A percentile compares a stretch with the other conserved stretches of the same genome.
Conservation (phyloP, 2,329 filamentous ascomycete genomes). For the Fusarium sp. region DNA sequence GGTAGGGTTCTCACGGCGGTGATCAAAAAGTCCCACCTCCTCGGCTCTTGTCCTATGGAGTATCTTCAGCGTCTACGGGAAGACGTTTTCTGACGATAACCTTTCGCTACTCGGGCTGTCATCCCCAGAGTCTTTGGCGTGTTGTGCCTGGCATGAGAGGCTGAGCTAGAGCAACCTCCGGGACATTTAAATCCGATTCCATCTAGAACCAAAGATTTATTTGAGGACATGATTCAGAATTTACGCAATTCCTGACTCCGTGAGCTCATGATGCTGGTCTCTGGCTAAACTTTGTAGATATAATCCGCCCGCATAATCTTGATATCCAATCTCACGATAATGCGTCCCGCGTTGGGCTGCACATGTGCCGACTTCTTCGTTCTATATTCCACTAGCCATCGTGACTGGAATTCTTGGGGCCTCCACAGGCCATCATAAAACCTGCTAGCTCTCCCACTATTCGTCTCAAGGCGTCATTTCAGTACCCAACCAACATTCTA, state of each 20-base stretch:
- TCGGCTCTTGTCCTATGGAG: not conserved
- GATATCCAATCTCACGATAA: not conserved
- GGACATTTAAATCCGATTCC: not conserved
- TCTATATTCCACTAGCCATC: not conserved
- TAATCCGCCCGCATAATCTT: too few relatives aligned
- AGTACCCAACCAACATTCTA: constrained; percentile 1
- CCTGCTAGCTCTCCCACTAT: not conserved
- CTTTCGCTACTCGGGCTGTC: constrained; percentile 2
- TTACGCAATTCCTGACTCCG: not conserved
- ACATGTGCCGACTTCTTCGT: not conserved
- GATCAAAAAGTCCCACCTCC: not conserved
- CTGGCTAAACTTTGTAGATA: not conserved
- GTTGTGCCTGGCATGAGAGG: constrained; percentile 12
- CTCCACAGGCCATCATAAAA: not conserved
- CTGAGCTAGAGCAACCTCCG: not conserved
- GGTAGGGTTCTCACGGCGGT: not conserved
- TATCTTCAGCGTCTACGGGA: not conserved
- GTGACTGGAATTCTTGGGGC: constrained; percentile 14
- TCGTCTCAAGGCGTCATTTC: not conserved
- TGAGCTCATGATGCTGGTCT: not conserved
- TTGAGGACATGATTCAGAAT: not conserved
- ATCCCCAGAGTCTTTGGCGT: not conserved
- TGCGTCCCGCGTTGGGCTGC: not conserved
- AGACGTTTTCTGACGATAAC: constrained; percentile 9
- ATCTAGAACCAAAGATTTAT: too few relatives aligned